Evolutionary conservation across 768 basidiomycete species (phyloP).

Genomic region (Hericium alpestre): DNA sequence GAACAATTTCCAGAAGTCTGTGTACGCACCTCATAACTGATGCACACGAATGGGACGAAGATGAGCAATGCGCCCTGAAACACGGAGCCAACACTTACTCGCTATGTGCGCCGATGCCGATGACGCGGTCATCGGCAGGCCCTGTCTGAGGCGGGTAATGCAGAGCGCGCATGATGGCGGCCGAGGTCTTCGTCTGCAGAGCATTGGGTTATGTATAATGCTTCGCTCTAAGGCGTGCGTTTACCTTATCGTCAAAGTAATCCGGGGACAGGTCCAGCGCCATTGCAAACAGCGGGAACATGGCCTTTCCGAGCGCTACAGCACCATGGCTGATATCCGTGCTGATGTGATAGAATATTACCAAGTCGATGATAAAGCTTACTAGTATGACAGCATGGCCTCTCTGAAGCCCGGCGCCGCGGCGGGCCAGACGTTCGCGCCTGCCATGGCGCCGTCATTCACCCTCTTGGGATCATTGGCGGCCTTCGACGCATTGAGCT

Average conservation of each 20-base stretch:
- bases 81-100: slow-evolving; percentile 37
- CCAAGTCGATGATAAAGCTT: slow-evolving; percentile 16
- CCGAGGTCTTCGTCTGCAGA: slow-evolving; percentile 44
- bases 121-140: slow-evolving; percentile 48
- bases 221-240: neutral
- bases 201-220: neutral
- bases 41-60: neutral
- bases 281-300: slow-evolving; percentile 65
- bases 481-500: slow-evolving; percentile 21
- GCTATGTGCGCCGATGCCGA: slow-evolving; percentile 80
- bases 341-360: neutral
- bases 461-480: slow-evolving; percentile 17
- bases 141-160: slow-evolving; percentile 71
- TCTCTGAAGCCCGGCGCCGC: slow-evolving; percentile 50
- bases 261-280: slow-evolving; percentile 49
- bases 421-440: slow-evolving; percentile 71
- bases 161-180: slow-evolving; percentile 55
- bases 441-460: slow-evolving; percentile 50
- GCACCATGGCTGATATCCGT: slow-evolving; percentile 35
- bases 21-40: slow-evolving; percentile 31
- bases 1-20: neutral
- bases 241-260: slow-evolving; percentile 63
- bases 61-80: slow-evolving; percentile 3
- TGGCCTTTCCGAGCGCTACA: slow-evolving; percentile 37
- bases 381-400: slow-evolving; percentile 60